These are phyloP conservation scores for Podila epigama DNA, from an alignment of 192 early-diverging fungal genomes.

Conservation along the genomic window DNA sequence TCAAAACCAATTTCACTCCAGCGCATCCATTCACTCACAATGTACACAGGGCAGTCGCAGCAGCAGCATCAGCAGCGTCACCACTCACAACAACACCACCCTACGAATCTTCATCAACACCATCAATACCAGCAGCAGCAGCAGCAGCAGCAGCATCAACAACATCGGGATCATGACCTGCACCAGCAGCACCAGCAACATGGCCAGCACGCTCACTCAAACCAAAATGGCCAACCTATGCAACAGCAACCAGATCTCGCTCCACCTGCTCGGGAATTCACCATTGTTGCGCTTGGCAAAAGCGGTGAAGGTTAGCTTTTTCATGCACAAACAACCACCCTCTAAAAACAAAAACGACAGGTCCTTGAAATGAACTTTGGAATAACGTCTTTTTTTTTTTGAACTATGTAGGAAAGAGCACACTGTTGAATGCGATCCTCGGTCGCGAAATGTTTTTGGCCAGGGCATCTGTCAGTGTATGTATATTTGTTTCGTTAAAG, in stretches of 20 bases:
- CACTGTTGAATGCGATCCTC: constrained; percentile 54
- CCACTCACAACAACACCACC: constrained; percentile 10
- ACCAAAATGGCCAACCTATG: background rate
- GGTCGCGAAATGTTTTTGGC: constrained; percentile 49
- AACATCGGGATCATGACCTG: constrained; percentile 3
- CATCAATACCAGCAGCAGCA: constrained; percentile 20
- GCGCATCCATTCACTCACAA: too few species aligned
- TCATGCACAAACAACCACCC: background rate
- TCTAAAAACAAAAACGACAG: background rate
- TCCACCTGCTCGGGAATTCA: constrained; percentile 22
- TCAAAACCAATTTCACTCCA: background rate
- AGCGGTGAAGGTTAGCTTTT: constrained; percentile 36
- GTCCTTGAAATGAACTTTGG: background rate
- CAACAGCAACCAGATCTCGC: background rate
- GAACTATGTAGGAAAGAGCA: constrained; percentile 52
- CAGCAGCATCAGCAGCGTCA: constrained; percentile 7
- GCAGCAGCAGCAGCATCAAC: constrained; percentile 6
- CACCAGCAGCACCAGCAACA: constrained; percentile 6
- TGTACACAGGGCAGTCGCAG: constrained; percentile 2
- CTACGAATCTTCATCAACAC: background rate
- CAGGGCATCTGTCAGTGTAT: constrained; percentile 52
- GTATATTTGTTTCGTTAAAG: background rate
- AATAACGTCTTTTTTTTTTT: background rate
- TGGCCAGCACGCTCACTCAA: background rate
- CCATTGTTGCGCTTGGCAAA: constrained; percentile 43